Base-by-base conservation (phyloP, 129 eudicot species). In the Smallanthus sonchifolius region DNA sequence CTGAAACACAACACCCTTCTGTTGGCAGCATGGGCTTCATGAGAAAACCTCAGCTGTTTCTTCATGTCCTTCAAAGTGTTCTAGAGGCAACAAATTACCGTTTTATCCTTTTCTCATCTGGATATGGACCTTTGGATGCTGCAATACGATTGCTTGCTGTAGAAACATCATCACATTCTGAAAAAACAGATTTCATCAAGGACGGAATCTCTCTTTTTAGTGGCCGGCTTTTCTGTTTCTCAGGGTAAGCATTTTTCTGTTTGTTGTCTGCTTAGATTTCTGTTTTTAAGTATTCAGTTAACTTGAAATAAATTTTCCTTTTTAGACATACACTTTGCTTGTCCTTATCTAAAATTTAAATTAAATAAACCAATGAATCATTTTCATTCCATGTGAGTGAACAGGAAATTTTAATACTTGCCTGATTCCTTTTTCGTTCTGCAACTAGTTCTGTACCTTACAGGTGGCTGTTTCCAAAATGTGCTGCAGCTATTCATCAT, bases 401-500 rank as follows among this genome's bases (percentile, higher is more conserved):
- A 69, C 79, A 10, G 14, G 36, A 61, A 75, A 32, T 74, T 45
- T 19, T 48, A 7, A 47, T 75, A 60, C 19, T 45, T 65, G 47
- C 36, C 59, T 76, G 28, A 76, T 55, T 40, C 43, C 28, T 65
- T 13, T 59, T 9, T 57, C 24, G 19, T 64, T 20, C 38, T 76
- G 48, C 17, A 36, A 73, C 48, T 80, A 86, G 96, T 69, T 76
- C 87, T 64, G 61, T 94, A 75, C 98, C 98, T 19, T 94, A 94
- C 83, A 83, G 59, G 49, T 94, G 96, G 97, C 85, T 94, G 57
- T 94, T 94, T 81, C 96, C 86, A 34, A 88, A 81, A 80, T 94
- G 98, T 85, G 83, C 85, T 75, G 88, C 87, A 74, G 98, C 83
- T 56, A 83, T 94, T 69, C 98, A 94, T 90, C 98, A 94, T 40